phyloP scores from a whole-genome alignment of 305 asterid species.

The Petunia hybrid region DNA sequence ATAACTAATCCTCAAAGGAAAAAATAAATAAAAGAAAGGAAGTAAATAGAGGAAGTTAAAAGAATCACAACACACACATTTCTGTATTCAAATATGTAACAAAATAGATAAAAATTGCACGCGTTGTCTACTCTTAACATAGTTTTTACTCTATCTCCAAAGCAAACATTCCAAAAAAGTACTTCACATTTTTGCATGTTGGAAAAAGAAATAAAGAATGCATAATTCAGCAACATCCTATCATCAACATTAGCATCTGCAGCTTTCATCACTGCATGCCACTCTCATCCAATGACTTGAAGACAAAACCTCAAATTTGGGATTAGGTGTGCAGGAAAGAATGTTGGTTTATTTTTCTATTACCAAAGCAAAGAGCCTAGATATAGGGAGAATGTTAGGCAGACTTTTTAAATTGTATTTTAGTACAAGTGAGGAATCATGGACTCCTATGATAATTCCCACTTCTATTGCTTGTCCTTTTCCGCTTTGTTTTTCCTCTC shows the following conservation, averaged over 20 bases:
- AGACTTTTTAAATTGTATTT: slow-evolving; percentile 31
- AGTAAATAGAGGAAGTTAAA: no score
- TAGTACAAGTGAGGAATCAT: slow-evolving; percentile 57
- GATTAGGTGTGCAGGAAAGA: slow-evolving; percentile 48
- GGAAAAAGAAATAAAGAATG: slow-evolving; percentile 11
- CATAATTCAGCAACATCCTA: slow-evolving; percentile 41
- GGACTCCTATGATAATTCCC: slow-evolving; percentile 65
- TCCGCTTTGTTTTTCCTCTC: slow-evolving; percentile 32
- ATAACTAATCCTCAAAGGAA: background rate
- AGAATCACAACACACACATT: background rate
- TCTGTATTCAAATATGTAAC: background rate
- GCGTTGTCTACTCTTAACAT: slow-evolving; percentile 36
- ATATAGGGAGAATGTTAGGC: slow-evolving; percentile 58
- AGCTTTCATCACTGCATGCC: slow-evolving; percentile 79
- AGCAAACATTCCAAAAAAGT: slow-evolving; percentile 40
- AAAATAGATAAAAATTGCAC: slow-evolving; percentile 39
- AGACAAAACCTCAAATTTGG: slow-evolving; percentile 59
- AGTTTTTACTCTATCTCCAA: slow-evolving; percentile 28
- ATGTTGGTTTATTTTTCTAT: slow-evolving; percentile 54
- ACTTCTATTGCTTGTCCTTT: slow-evolving; percentile 69
- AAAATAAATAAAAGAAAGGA: background rate
- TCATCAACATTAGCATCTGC: slow-evolving; percentile 47
- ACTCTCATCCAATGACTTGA: slow-evolving; percentile 59
- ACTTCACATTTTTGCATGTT: slow-evolving; percentile 30
- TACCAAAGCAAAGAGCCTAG: slow-evolving; percentile 33